These are phyloP conservation scores for Cryptococcus depauperatus DNA, from an alignment of 1,284 basidiomycete species.

Conservation along the genomic window DNA sequence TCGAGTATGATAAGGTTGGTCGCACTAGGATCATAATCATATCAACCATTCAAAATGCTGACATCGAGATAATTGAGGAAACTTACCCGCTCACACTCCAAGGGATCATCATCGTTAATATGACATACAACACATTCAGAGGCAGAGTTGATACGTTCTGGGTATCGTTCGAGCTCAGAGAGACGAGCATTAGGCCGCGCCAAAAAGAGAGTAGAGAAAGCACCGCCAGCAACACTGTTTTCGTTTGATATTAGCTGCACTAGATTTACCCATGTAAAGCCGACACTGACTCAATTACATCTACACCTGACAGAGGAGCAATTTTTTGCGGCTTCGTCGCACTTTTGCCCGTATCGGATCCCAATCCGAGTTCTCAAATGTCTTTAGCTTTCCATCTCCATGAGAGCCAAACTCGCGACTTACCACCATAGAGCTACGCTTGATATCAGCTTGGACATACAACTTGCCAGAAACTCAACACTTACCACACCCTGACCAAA, in stretches of 20 bases:
- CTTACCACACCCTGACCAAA: slow-evolving; percentile 47
- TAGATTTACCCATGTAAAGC: not conserved
- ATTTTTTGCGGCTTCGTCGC: slow-evolving; percentile 74
- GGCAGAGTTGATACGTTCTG: slow-evolving; percentile 60
- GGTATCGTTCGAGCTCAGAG: slow-evolving; percentile 66
- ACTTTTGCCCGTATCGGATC: slow-evolving; percentile 70
- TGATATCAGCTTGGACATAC: not conserved
- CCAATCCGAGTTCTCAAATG: slow-evolving; percentile 65
- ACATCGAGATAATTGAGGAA: too few species aligned
- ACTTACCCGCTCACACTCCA: slow-evolving; percentile 79
- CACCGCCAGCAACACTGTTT: slow-evolving; percentile 66
- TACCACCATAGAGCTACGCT: slow-evolving; percentile 29
- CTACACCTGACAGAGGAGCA: slow-evolving; percentile 61
- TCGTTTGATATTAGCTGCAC: not conserved
- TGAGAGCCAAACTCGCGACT: not conserved
- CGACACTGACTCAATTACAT: slow-evolving; percentile 61
- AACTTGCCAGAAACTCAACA: slow-evolving; percentile 2
- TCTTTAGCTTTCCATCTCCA: not conserved
- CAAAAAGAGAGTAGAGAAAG: slow-evolving; percentile 76
- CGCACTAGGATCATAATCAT: slow-evolving; percentile 58
- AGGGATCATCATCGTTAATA: slow-evolving; percentile 56
- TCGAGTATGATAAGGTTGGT: slow-evolving; percentile 73
- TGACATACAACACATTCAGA: slow-evolving; percentile 65
- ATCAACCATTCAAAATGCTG: not conserved
- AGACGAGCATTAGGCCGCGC: slow-evolving; percentile 60